Evolutionary conservation across 768 basidiomycete genomes (phyloP).

Genomic region (Termitomyces sp.): DNA sequence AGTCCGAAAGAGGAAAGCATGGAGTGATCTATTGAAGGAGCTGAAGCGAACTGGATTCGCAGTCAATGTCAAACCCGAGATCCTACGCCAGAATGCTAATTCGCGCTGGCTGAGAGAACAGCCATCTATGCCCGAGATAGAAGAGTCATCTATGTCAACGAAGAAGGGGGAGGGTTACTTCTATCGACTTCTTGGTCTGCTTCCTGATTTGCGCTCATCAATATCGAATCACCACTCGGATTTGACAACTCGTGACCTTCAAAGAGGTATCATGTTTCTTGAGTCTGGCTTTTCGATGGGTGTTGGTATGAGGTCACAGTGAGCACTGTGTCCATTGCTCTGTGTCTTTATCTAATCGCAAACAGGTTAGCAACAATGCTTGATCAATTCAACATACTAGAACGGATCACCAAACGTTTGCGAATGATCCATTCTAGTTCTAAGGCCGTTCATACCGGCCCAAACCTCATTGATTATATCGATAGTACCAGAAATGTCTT

Average conservation of each 20-base stretch:
- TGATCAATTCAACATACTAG: conserved; percentile 20
- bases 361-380: conserved; percentile 27
- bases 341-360: conserved; percentile 3
- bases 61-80: conserved; percentile 64
- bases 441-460: conserved; percentile 8
- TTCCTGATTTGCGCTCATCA: conserved; percentile 63
- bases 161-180: conserved; percentile 63
- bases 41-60: conserved; percentile 78
- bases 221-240: conserved; percentile 76
- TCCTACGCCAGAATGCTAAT: conserved; percentile 53
- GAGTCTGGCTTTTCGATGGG: conserved; percentile 77
- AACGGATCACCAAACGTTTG: conserved; percentile 22
- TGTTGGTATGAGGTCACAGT: conserved; percentile 62
- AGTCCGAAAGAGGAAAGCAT: conserved; percentile 84
- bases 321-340: conserved; percentile 23
- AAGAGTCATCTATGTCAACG: conserved; percentile 19
- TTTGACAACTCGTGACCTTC: conserved; percentile 82
- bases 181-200: conserved; percentile 53
- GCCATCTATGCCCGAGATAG: conserved; percentile 29
- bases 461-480: conserved; percentile 13
- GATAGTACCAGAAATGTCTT: conserved; percentile 22
- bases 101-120: conserved; percentile 67
- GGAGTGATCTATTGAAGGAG: conserved; percentile 88
- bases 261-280: conserved; percentile 70
- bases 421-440: conserved; percentile 16